Evolutionary conservation across 768 basidiomycete species (phyloP), one percentile per base, ranked within the genome.

Genomic region (Trametes maxima): DNA sequence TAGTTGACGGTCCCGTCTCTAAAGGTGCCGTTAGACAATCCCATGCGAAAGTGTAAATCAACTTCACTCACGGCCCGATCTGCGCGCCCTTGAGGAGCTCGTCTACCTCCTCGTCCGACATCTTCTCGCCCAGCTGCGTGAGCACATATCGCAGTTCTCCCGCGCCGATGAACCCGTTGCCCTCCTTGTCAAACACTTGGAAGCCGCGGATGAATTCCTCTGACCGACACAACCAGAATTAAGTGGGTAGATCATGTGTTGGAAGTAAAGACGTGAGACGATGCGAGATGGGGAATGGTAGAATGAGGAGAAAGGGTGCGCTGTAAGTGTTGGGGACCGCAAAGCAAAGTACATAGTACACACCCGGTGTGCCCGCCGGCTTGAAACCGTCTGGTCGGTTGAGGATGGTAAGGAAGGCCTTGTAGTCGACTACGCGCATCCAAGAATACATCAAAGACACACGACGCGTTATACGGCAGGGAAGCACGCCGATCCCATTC

Each of bases 161-260:
- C 17, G 90, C 92, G 49, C 94, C 94, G 67, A 93, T 94, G 77
- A 87, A 91, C 0, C 94, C 94, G 68, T 94, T 94, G 33, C 92
- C 92, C 67, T 94, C 92, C 77, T 95, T 95, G 77, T 98, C 96
- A 67, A 99, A 98, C 12, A 98, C 96, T 69, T 98, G 95, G 84
- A 99, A 99, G 10, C 95, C 97, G 50, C 97, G 94, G 70, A 98
- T 94, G 79, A 99, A 99, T 72, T 99, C 97, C 82, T 98, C 96
- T 96, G 72, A 58, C 14, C 44, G 25, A 16, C 21, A 68, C 57
- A 53, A 37, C 16, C 7, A n/a, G 40, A 22, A 3, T 21, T 10
- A 25, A 17, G n/a, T 19, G 35, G 11, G 24, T n/a, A 5, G 11
- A 8, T n/a, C 14, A 43, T 14, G 45, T 24, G 49, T 39, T 47